Base-by-base conservation (phyloP, 106 monocot genomes). In the Apostasia ramifera region DNA sequence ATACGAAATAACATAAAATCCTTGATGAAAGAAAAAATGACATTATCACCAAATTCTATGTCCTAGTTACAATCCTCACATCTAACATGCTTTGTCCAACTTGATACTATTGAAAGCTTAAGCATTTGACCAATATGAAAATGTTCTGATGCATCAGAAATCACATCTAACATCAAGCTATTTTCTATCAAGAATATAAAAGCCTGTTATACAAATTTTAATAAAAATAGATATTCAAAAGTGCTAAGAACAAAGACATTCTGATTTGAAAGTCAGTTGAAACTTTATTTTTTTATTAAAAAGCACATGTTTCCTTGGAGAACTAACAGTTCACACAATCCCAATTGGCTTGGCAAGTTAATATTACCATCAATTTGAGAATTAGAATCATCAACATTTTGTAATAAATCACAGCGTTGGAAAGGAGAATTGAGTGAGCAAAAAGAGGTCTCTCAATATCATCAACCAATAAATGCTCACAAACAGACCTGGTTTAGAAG, bases 381-480 rank as follows among this genome's bases (percentile, higher is more conserved):
- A 13, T 73, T 78, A 67, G 83, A 73, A 68, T 83, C 83, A 10
- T 75, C 75, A 58, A 60, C 53, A 79, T 73, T 81, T 79, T 69
- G 73, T 67, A 61, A 14, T 43, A 91, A 63, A 76, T 50, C 70
- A 68, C 71, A 75, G 77, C 47, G 83, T 61, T 76, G 80, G 13
- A 67, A 70, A 70, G 69, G 73, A 12, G 14, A 56, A 55, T 46
- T 53, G 57, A 55, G 71, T 10, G 46, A 70, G 77, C 73, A 65
- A 92, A 75, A 74, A 95, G 82, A 74, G 91, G 95, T 66, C 72
- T 81, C 64, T 84, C 84, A 45, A 95, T 46, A 66, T 93, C 86
- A 78, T 89, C 82, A 67, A 54, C 70, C 95, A 92, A 80, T 63
- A 86, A 68, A 70, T 51, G 61, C 59, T 53, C 55, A 2, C 64